phyloP scores from a whole-genome alignment of 805 yeast genomes.

The Starmerella vitae region DNA sequence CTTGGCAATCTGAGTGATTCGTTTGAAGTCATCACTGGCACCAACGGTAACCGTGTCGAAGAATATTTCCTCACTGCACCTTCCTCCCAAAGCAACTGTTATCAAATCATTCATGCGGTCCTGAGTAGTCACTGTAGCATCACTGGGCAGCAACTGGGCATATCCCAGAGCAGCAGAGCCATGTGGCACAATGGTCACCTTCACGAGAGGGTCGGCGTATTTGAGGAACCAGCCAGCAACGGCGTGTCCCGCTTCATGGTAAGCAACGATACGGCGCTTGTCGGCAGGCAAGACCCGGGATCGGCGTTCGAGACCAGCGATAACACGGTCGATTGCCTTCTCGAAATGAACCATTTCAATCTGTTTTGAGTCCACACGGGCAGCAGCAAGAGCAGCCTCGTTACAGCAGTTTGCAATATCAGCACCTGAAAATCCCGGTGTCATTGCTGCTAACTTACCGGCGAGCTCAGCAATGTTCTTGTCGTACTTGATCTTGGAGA shows the following conservation, averaged over 20 bases:
- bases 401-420: conserved; percentile 91
- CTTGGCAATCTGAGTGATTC: conserved; percentile 77
- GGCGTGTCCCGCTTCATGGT: conserved; percentile 96
- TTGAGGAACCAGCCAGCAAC: conserved; percentile 86
- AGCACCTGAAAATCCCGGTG: conserved; percentile 94
- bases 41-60: conserved; percentile 82
- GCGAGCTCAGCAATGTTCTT: conserved; percentile 47
- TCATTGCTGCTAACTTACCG: conserved; percentile 77
- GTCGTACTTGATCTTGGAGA: conserved; percentile 40
- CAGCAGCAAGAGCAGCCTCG: conserved; percentile 89
- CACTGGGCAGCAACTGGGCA: conserved; percentile 88
- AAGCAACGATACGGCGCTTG: conserved; percentile 77
- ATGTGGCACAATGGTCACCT: conserved; percentile 88
- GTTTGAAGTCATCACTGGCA: conserved; percentile 84
- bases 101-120: conserved; percentile 70
- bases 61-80: conserved; percentile 82
- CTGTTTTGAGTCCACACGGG: conserved; percentile 50
- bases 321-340: conserved; percentile 83
- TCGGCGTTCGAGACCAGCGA: conserved; percentile 86
- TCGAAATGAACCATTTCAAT: conserved; percentile 70
- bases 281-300: conserved; percentile 64
- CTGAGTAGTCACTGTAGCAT: conserved; percentile 61
- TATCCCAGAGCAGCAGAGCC: conserved; percentile 94
- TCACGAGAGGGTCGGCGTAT: conserved; percentile 79
- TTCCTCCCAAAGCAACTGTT: conserved; percentile 90